Evolutionary conservation across 768 basidiomycete genomes (phyloP), one percentile per base, ranked within the genome.

Genomic region (Obba rivulosa): DNA sequence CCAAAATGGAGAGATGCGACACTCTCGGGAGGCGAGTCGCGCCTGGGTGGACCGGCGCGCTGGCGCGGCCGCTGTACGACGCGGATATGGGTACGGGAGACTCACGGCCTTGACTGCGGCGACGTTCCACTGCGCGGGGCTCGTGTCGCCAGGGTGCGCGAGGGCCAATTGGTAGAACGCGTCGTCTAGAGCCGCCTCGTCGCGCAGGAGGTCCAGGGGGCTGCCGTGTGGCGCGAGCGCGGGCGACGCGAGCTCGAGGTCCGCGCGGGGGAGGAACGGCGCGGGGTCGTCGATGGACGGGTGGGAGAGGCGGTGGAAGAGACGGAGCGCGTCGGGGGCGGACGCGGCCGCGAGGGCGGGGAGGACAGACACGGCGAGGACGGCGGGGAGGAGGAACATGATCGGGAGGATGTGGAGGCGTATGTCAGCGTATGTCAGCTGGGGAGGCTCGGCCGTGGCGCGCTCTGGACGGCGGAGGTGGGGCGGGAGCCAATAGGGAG

Each of bases 91-190:
- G 20, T 25, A 38, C 18, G 36, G 34, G 45, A 47, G 34, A 69
- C 73, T 54, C 51, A 85, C 82, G 46, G 73, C 72, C 66, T 81
- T 81, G 43, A 85, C 79, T 28, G 83, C 78, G 0, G 79, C 80
- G 40, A 79, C 64, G 57, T 75, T 74, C 75, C 79, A 83, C 53
- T 73, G 71, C 49, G 73, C 54, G 34, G 55, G 56, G 48, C 73
- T 72, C 18, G 61, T 62, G 20, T 68, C 68, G 34, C 69, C 76
- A 43, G 78, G 70, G 48, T 59, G 72, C 51, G 70, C 67, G 54
- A 92, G 69, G 39, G 89, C 85, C 40, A 91, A 66, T 67, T 91
- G 87, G 64, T 90, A 90, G 47, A 84, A 65, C 14, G 77, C 73
- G 10, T 69, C 57, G 37, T 53, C 64, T 28, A 83, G 64, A 63